Conservation (phyloP, 2,329 filamentous ascomycete species). For the Penicillium sp. region DNA sequence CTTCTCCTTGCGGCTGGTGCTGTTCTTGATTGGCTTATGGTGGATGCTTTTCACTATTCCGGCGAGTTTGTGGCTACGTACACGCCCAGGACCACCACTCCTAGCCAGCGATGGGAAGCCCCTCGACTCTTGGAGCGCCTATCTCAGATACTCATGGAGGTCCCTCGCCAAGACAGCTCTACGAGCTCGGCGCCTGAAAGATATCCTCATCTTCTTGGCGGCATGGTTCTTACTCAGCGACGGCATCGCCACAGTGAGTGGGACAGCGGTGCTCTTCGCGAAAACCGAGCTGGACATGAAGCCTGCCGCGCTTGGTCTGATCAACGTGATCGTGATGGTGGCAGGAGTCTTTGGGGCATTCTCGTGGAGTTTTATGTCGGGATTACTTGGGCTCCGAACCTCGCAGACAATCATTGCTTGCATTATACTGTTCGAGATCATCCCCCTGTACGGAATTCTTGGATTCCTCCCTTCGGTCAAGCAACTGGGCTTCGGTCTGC, state of each 20-base stretch:
- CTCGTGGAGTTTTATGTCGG: conserved; percentile 76
- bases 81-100: conserved; percentile 80
- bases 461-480: conserved; percentile 79
- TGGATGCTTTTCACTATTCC: conserved; percentile 91
- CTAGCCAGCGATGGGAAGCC: conserved; percentile 29
- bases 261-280: conserved; percentile 90
- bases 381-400: conserved; percentile 62
- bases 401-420: conserved; percentile 89
- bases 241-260: conserved; percentile 87
- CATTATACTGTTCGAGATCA: conserved; percentile 82
- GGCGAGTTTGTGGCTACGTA: conserved; percentile 76
- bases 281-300: conserved; percentile 91
- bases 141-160: conserved; percentile 78
- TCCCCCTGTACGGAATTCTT: conserved; percentile 83
- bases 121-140: conserved; percentile 57
- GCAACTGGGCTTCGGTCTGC: conserved; percentile 73
- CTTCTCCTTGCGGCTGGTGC: conserved; percentile 77
- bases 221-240: conserved; percentile 96
- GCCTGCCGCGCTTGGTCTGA: conserved; percentile 78
- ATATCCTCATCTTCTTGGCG: conserved; percentile 76
- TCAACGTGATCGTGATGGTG: conserved; percentile 85
- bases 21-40: conserved; percentile 84
- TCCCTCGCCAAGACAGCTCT: conserved; percentile 74
- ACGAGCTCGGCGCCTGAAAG: conserved; percentile 66
- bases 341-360: conserved; percentile 84